A percentile compares a stretch with the other conserved stretches of the same genome.
phyloP scores from a whole-genome alignment of 2,329 filamentous ascomycete species.

The Cadophora luteo-olivacea region DNA sequence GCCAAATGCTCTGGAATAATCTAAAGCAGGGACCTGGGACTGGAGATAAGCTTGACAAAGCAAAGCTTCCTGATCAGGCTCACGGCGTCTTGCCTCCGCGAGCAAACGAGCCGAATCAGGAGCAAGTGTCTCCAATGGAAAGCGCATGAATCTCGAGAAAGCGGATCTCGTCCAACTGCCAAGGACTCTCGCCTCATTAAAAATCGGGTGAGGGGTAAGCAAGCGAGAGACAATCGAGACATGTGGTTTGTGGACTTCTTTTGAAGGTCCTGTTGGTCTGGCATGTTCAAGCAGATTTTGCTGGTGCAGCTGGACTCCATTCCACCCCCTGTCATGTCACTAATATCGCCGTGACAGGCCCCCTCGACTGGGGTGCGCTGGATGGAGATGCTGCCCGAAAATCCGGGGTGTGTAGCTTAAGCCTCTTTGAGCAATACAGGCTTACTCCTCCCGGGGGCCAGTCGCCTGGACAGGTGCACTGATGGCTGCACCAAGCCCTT shows the following conservation, averaged over 20 bases:
- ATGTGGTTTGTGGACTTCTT: constrained; percentile 20
- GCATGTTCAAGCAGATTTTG: not conserved
- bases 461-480: constrained; percentile 18
- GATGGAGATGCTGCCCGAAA: constrained; percentile 34
- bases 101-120: constrained; percentile 3
- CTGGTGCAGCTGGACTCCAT: constrained; percentile 2
- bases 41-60: constrained; percentile 11
- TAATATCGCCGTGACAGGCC: constrained; percentile 11
- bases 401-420: constrained; percentile 33
- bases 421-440: constrained; percentile 24
- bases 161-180: constrained; percentile 18
- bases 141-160: constrained; percentile 8
- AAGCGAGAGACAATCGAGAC: not conserved
- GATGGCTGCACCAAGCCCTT: constrained; percentile 20
- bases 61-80: constrained; percentile 13
- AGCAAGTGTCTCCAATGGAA: constrained; percentile 2
- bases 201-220: constrained; percentile 8
- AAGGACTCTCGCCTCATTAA: constrained; percentile 5
- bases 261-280: not conserved
- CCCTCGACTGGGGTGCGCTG: constrained; percentile 12
- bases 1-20: constrained; percentile 5
- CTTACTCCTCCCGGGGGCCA: constrained; percentile 18
- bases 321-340: not conserved
- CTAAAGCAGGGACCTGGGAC: constrained; percentile 2
- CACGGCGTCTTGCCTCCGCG: constrained; percentile 6